Evolutionary conservation across 2,329 filamentous ascomycete genomes (phyloP).

Genomic region (Septoria linicola): DNA sequence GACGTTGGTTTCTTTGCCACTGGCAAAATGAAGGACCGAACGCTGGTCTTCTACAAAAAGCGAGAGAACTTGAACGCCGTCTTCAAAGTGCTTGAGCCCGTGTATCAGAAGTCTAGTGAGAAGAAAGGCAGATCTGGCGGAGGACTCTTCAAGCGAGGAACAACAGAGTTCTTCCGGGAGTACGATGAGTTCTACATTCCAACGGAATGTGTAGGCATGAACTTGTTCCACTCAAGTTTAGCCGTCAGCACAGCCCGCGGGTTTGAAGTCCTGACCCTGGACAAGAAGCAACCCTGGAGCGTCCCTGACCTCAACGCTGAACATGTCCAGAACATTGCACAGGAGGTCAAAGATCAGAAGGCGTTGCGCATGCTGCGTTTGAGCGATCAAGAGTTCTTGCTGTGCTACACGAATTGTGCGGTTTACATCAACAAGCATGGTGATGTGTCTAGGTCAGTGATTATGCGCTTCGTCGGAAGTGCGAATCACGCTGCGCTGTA

Average conservation of each 20-base stretch:
- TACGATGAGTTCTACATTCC: slow-evolving; percentile 99
- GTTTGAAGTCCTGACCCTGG: slow-evolving; percentile 91
- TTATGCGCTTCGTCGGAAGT: slow-evolving; percentile 98
- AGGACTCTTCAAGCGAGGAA: slow-evolving; percentile 67
- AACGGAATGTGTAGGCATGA: slow-evolving; percentile 89
- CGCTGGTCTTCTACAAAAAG: slow-evolving; percentile 94
- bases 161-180: slow-evolving; percentile 93
- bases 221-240: slow-evolving; percentile 92
- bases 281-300: slow-evolving; percentile 94
- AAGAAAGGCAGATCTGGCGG: slow-evolving; percentile 63
- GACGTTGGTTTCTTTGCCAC: slow-evolving; percentile 97
- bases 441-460: slow-evolving; percentile 86
- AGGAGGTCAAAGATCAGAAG: slow-evolving; percentile 75
- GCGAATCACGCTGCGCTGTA: slow-evolving; percentile 85
- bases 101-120: slow-evolving; percentile 87
- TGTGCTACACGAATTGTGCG: slow-evolving; percentile 92
- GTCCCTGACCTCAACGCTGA: slow-evolving; percentile 82
- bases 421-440: slow-evolving; percentile 99
- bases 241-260: slow-evolving; percentile 88
- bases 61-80: slow-evolving; percentile 82
- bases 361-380: slow-evolving; percentile 96
- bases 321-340: slow-evolving; percentile 80
- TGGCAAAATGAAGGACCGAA: slow-evolving; percentile 94
- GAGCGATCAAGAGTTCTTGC: slow-evolving; percentile 81
- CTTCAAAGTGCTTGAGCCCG: slow-evolving; percentile 93